Evolutionary conservation across 257 asterid species (phyloP).

Genomic region (Solanum pinnatisectum): DNA sequence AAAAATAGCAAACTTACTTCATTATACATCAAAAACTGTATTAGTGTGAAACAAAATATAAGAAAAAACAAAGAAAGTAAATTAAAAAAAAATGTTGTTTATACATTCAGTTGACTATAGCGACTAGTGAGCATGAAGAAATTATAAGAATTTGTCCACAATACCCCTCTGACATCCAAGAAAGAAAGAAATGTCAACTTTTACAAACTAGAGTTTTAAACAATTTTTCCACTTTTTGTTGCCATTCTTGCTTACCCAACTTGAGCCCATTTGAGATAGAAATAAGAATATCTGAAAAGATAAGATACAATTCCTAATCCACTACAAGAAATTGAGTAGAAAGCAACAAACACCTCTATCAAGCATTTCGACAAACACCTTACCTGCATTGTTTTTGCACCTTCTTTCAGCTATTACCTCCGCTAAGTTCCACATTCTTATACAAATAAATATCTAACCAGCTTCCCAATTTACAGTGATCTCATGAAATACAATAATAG

Average conservation of each 20-base stretch:
- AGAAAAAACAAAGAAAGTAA: background rate
- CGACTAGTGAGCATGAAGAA: background rate
- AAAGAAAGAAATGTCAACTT: background rate
- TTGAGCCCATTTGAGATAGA: background rate
- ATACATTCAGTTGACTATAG: background rate
- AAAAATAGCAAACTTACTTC: background rate
- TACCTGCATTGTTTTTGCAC: background rate
- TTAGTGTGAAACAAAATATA: background rate
- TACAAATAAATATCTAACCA: background rate
- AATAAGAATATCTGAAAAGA: background rate
- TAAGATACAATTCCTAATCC: background rate
- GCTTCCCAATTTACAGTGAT: background rate
- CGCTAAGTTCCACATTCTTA: background rate
- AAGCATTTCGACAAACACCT: background rate
- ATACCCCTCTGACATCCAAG: background rate
- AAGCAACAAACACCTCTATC: background rate
- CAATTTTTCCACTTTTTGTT: background rate
- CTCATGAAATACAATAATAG: background rate
- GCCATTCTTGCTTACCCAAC: background rate
- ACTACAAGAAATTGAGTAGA: background rate
- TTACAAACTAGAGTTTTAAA: background rate
- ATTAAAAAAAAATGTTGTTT: background rate
- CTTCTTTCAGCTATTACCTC: background rate
- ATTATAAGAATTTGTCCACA: background rate
- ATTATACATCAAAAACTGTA: background rate